Evolutionary conservation across 2,329 filamentous ascomycete species (phyloP).

Genomic region (Colletotrichum scovillei): DNA sequence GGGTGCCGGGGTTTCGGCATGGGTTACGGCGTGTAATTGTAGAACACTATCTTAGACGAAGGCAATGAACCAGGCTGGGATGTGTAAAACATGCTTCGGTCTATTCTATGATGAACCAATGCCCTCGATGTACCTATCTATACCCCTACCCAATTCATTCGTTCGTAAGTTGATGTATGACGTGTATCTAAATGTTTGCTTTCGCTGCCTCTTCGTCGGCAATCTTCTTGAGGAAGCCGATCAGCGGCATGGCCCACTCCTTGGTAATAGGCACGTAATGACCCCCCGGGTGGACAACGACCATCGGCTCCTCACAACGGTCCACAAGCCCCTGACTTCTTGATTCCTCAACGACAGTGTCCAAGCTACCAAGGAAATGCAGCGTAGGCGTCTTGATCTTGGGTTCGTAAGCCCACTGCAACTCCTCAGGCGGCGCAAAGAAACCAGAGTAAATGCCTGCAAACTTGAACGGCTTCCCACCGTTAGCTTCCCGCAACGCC

Average conservation of each 20-base stretch:
- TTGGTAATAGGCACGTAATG: conserved; percentile 89
- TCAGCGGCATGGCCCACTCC: conserved; percentile 82
- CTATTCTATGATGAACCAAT: conserved; percentile 9
- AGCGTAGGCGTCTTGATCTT: conserved; percentile 80
- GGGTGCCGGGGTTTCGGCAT: neutral
- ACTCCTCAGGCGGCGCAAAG: conserved; percentile 68
- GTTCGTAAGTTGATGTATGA: neutral
- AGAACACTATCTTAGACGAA: conserved; percentile 35
- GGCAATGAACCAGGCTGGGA: conserved; percentile 31
- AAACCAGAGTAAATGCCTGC: conserved; percentile 84
- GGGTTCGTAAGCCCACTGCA: conserved; percentile 77
- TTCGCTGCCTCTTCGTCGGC: conserved; percentile 39
- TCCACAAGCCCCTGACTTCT: conserved; percentile 76
- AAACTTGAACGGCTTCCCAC: conserved; percentile 68
- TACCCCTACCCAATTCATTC: conserved; percentile 32
- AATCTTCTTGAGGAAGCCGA: conserved; percentile 72
- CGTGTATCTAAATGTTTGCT: conserved; percentile 38
- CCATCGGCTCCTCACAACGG: conserved; percentile 64
- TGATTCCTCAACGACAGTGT: conserved; percentile 87
- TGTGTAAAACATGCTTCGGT: conserved; percentile 31
- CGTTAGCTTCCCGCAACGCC: conserved; percentile 62
- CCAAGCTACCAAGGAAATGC: conserved; percentile 85
- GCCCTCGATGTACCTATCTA: neutral
- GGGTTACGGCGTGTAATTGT: conserved; percentile 33
- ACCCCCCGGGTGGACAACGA: conserved; percentile 83